A percentile compares a stretch with the other conserved stretches of the same genome.
phyloP scores from a whole-genome alignment of 2,329 filamentous ascomycete species.

The Pezicula rhizophila region DNA sequence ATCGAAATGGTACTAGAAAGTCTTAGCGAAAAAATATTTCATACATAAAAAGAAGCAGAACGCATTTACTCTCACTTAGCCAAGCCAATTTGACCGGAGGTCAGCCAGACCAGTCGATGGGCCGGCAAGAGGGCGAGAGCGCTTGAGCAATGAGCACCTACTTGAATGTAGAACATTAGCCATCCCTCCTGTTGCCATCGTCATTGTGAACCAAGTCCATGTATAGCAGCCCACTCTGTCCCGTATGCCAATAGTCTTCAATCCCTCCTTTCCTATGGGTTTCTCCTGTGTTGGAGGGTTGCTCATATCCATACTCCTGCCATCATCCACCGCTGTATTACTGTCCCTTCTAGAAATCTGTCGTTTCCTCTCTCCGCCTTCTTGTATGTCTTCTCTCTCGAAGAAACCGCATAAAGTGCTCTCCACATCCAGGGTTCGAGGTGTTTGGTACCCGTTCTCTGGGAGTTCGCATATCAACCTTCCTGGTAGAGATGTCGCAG shows the following conservation, averaged over 20 bases:
- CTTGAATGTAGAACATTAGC: conserved; percentile 48
- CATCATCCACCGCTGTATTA: background rate
- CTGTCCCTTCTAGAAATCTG: background rate
- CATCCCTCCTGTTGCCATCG: conserved; percentile 49
- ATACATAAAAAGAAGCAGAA: background rate
- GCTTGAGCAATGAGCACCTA: conserved; percentile 25
- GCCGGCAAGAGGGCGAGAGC: no score
- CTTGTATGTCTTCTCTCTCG: conserved; percentile 3
- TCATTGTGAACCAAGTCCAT: conserved; percentile 72
- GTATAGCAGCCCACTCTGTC: conserved; percentile 47
- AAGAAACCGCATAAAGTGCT: conserved; percentile 5
- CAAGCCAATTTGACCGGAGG: no score
- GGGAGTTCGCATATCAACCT: conserved; percentile 12
- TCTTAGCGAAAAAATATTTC: conserved; percentile 10
- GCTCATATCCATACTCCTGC: background rate
- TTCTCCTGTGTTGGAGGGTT: background rate
- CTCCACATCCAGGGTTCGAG: conserved; percentile 14
- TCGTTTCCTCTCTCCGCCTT: conserved; percentile 6
- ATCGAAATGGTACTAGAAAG: conserved; percentile 43
- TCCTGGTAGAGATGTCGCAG: conserved; percentile 23
- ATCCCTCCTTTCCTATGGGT: conserved; percentile 18
- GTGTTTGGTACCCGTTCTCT: conserved; percentile 32
- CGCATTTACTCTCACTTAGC: no score
- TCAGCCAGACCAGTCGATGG: no score
- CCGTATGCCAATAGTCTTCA: conserved; percentile 35